Percentiles rank a stretch among this genome's conserved stretches.
phyloP scores from a whole-genome alignment of 495 filamentous ascomycete genomes.

The Trichoderma reesei region DNA sequence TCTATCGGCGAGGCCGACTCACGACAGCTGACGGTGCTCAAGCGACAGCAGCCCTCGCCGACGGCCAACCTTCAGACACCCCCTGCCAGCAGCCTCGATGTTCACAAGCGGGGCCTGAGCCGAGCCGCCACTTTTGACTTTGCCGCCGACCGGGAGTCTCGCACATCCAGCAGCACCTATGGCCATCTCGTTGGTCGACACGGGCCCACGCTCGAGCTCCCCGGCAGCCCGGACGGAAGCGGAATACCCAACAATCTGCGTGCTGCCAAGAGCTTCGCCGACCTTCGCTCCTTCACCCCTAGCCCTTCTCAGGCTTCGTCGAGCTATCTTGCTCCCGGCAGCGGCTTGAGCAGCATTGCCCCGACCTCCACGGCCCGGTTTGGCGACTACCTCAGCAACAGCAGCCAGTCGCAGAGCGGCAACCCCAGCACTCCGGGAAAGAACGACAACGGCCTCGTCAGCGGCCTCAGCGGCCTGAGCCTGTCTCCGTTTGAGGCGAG shows the following conservation, averaged over 20 bases:
- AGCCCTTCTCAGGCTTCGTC: slow-evolving; percentile 84
- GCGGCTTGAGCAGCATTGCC: slow-evolving; percentile 28
- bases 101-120: slow-evolving; percentile 70
- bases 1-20: slow-evolving; percentile 80
- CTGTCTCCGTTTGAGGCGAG: slow-evolving; percentile 47
- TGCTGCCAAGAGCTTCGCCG: slow-evolving; percentile 92
- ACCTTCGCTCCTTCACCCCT: slow-evolving; percentile 87
- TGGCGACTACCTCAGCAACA: slow-evolving; percentile 37
- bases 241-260: slow-evolving; percentile 63
- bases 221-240: slow-evolving; percentile 65
- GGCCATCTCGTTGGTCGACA: slow-evolving; percentile 70
- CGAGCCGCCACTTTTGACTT: slow-evolving; percentile 98
- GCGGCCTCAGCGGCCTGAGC: slow-evolving; percentile 26
- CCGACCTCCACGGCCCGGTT: slow-evolving; percentile 45
- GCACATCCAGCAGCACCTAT: slow-evolving; percentile 54
- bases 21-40: slow-evolving; percentile 81
- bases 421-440: slow-evolving; percentile 31
- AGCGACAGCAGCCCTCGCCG: slow-evolving; percentile 36
- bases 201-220: slow-evolving; percentile 67
- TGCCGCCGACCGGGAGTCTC: slow-evolving; percentile 54
- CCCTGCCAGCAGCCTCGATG: slow-evolving; percentile 59
- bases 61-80: slow-evolving; percentile 36
- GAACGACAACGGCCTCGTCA: slow-evolving; percentile 41
- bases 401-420: slow-evolving; percentile 25
- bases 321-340: slow-evolving; percentile 58